Conservation (phyloP, 768 basidiomycete genomes). For the Leccinum barrowsii region DNA sequence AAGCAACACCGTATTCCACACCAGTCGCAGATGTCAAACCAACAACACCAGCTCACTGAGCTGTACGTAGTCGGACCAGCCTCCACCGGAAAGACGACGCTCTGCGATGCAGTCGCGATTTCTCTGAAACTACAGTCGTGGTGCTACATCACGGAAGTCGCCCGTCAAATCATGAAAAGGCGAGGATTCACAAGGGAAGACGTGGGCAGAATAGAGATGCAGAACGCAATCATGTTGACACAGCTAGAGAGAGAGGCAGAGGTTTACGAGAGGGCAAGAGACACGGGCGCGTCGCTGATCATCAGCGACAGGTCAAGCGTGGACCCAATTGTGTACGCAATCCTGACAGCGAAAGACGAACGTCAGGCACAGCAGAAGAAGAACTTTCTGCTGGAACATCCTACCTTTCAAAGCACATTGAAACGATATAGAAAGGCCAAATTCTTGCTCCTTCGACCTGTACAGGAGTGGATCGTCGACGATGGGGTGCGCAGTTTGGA, state of each 20-base stretch:
- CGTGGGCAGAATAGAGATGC: constrained; percentile 54
- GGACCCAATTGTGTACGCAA: constrained; percentile 62
- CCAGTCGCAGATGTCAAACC: constrained; percentile 15
- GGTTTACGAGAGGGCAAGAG: constrained; percentile 9
- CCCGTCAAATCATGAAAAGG: constrained; percentile 51
- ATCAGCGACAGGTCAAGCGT: constrained; percentile 64
- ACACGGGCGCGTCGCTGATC: constrained; percentile 29
- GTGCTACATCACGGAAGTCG: constrained; percentile 58
- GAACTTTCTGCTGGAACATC: constrained; percentile 32
- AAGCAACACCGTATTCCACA: not conserved
- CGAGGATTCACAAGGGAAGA: constrained; percentile 53
- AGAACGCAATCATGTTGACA: constrained; percentile 55
- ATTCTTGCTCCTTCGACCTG: constrained; percentile 53
- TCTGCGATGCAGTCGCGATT: constrained; percentile 50
- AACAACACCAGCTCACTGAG: constrained; percentile 15
- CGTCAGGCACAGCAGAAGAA: constrained; percentile 37
- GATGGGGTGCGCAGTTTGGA: constrained; percentile 61
- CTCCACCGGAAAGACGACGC: constrained; percentile 70
- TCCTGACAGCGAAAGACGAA: constrained; percentile 40
- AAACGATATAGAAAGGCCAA: constrained; percentile 42
- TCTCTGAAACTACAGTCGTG: constrained; percentile 36
- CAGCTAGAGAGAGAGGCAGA: constrained; percentile 46
- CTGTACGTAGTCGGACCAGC: constrained; percentile 53
- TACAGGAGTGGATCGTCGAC: constrained; percentile 58
- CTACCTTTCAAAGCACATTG: constrained; percentile 41